phyloP scores from a whole-genome alignment of 495 filamentous ascomycete genomes.

The Monascus purpureus region DNA sequence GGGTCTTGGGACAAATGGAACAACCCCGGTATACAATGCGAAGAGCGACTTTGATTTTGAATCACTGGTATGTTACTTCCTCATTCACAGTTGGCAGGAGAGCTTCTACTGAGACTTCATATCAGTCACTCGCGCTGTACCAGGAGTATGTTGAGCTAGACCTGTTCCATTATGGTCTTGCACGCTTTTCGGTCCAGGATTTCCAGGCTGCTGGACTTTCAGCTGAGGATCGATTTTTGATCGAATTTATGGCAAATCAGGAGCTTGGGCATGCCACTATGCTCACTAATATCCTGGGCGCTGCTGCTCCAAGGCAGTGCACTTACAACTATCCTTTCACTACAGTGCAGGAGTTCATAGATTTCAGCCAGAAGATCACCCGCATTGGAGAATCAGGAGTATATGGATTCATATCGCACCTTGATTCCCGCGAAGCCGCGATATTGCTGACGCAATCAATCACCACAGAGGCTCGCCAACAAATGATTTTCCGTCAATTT shows the following conservation, averaged over 20 bases:
- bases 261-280: constrained; percentile 71
- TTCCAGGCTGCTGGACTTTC: constrained; percentile 55
- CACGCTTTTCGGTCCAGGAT: constrained; percentile 53
- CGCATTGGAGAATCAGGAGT: constrained; percentile 73
- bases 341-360: constrained; percentile 65
- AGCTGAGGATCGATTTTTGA: constrained; percentile 53
- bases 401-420: constrained; percentile 70
- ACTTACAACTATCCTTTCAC: constrained; percentile 70
- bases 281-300: constrained; percentile 68
- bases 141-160: constrained; percentile 85
- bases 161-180: constrained; percentile 69
- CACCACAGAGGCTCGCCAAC: constrained; percentile 74
- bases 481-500: constrained; percentile 82
- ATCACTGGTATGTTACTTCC: constrained; percentile 32
- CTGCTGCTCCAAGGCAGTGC: constrained; percentile 54
- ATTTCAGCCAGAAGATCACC: constrained; percentile 79
- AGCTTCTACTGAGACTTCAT: constrained; percentile 15
- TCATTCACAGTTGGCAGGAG: neutral
- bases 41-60: constrained; percentile 64
- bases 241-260: constrained; percentile 77
- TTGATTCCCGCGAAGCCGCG: constrained; percentile 62
- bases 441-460: constrained; percentile 64
- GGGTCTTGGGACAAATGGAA: constrained; percentile 69
- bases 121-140: constrained; percentile 48
- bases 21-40: constrained; percentile 54